phyloP scores from a whole-genome alignment of 768 basidiomycete species.

The Suillus hirtellus region DNA sequence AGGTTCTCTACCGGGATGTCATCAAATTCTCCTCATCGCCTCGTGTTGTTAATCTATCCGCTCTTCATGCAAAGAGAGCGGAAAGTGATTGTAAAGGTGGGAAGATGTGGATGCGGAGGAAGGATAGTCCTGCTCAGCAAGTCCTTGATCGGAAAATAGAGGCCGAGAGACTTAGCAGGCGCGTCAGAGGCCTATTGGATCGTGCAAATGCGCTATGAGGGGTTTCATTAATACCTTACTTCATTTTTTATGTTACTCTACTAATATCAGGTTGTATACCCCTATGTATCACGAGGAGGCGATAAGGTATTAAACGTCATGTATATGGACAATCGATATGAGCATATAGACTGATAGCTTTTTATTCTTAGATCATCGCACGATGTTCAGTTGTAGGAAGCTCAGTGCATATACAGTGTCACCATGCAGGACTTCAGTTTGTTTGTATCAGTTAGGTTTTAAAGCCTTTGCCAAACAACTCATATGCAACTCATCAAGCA shows the following conservation, averaged over 20 bases:
- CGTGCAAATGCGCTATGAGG: slow-evolving; percentile 46
- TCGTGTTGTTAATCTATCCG: slow-evolving; percentile 82
- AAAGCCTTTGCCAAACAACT: background rate
- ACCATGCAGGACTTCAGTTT: background rate
- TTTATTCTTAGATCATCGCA: no score
- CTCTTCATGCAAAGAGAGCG: slow-evolving; percentile 50
- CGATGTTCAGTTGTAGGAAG: no score
- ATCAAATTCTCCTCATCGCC: slow-evolving; percentile 82
- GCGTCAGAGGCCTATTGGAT: slow-evolving; percentile 71
- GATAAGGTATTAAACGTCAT: background rate
- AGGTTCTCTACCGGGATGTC: slow-evolving; percentile 85
- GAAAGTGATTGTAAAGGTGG: slow-evolving; percentile 45
- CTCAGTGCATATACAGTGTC: no score
- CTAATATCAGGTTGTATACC: slow-evolving; percentile 1
- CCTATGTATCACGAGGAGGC: slow-evolving; percentile 1
- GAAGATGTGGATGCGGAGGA: slow-evolving; percentile 77
- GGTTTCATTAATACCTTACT: background rate
- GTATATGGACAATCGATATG: background rate
- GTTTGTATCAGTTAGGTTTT: background rate
- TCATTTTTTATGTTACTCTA: slow-evolving; percentile 8
- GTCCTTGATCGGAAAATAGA: slow-evolving; percentile 75
- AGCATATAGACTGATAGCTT: background rate
- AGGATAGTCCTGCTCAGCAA: slow-evolving; percentile 80
- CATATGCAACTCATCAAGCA: background rate
- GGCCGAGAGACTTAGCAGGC: slow-evolving; percentile 66